phyloP scores from a whole-genome alignment of 2,329 filamentous ascomycete genomes.

The Beauveria caledonica region DNA sequence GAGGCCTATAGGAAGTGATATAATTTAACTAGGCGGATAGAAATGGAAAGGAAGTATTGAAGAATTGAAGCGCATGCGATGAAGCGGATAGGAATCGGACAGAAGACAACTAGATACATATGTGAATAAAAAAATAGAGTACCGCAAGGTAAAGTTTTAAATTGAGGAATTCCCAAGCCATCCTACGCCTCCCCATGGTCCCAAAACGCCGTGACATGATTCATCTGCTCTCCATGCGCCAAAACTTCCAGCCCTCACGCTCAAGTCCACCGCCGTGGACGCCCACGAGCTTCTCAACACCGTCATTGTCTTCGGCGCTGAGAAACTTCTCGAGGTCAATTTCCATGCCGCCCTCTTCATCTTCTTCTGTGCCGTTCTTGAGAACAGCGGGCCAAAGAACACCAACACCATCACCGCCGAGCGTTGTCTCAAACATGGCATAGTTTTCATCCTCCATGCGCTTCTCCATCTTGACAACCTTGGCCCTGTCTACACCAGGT shows the following conservation, averaged over 20 bases:
- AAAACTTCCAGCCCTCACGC: constrained; percentile 79
- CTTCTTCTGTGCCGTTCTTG: constrained; percentile 73
- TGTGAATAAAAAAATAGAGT: background rate
- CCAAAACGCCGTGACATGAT: background rate
- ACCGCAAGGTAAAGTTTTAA: constrained; percentile 7
- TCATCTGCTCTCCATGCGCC: constrained; percentile 52
- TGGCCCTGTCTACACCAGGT: constrained; percentile 49
- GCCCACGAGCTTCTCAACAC: constrained; percentile 80
- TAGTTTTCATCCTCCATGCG: constrained; percentile 67
- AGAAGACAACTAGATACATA: background rate
- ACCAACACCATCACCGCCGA: constrained; percentile 89
- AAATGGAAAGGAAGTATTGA: too few relatives aligned
- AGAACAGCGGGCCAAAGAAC: constrained; percentile 90
- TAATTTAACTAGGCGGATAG: too few relatives aligned
- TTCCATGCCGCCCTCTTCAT: constrained; percentile 75
- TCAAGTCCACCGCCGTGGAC: constrained; percentile 61
- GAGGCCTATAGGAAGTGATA: too few relatives aligned
- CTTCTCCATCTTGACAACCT: constrained; percentile 54
- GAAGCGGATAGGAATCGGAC: too few relatives aligned
- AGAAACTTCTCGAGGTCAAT: constrained; percentile 83
- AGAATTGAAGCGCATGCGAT: too few relatives aligned
- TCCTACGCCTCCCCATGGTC: background rate
- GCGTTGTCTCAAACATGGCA: constrained; percentile 75
- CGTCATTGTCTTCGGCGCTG: constrained; percentile 73
- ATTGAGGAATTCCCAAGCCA: background rate